phyloP scores from a whole-genome alignment of 768 basidiomycete species.

The Termitomyces sp. region DNA sequence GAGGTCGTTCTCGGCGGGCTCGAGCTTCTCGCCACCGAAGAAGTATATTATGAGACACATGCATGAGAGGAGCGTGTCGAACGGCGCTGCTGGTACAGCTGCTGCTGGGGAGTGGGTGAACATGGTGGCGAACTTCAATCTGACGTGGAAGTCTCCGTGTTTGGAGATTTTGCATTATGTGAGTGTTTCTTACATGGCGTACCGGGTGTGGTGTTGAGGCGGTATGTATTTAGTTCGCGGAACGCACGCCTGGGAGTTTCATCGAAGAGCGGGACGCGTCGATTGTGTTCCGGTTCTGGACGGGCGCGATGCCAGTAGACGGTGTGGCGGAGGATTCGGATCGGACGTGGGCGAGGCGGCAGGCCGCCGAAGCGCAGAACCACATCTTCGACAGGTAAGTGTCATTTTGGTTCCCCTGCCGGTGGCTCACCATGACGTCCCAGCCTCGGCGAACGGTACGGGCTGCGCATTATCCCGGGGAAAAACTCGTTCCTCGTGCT shows the following conservation, averaged over 20 bases:
- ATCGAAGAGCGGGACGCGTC: slow-evolving; percentile 81
- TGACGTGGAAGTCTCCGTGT: slow-evolving; percentile 78
- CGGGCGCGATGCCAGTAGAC: slow-evolving; percentile 27
- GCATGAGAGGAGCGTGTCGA: not conserved
- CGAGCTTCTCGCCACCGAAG: not conserved
- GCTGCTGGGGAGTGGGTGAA: slow-evolving; percentile 54
- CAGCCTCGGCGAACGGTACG: slow-evolving; percentile 78
- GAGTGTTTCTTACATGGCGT: slow-evolving; percentile 21
- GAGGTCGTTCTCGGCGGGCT: not conserved
- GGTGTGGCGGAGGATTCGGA: slow-evolving; percentile 40
- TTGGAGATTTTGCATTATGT: slow-evolving; percentile 83
- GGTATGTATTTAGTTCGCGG: slow-evolving; percentile 56
- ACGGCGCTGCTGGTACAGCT: not conserved
- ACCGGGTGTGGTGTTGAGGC: not conserved
- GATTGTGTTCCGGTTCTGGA: slow-evolving; percentile 84
- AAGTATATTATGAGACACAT: not conserved
- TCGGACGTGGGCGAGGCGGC: slow-evolving; percentile 76
- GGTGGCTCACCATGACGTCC: not conserved
- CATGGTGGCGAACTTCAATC: slow-evolving; percentile 73
- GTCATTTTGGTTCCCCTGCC: too few relatives aligned
- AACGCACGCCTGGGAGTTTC: slow-evolving; percentile 82
- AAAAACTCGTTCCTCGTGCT: slow-evolving; percentile 76
- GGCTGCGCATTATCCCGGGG: slow-evolving; percentile 78
- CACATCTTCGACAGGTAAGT: slow-evolving; percentile 75
- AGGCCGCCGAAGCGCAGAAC: slow-evolving; percentile 89